Conservation (phyloP, 345 rosid species). For the Populus simonii region DNA sequence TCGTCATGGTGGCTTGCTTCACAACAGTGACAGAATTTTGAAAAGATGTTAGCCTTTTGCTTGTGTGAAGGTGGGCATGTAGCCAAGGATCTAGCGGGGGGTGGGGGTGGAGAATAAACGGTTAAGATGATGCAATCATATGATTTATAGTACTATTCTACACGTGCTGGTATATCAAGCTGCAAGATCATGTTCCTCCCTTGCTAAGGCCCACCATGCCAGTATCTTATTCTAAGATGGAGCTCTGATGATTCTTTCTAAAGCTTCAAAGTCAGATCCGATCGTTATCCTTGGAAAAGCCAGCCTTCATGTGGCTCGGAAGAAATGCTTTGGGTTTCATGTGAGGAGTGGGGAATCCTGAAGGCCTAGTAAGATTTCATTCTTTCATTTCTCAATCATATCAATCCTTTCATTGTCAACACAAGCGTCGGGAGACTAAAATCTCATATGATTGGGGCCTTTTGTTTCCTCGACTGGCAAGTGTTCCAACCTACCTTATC, state of each 20-base stretch:
- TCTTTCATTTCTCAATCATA: conserved; percentile 27
- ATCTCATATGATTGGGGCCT: conserved; percentile 24
- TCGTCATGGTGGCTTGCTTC: background rate
- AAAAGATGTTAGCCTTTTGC: background rate
- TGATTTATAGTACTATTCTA: background rate
- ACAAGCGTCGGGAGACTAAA: conserved; percentile 53
- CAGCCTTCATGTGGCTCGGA: background rate
- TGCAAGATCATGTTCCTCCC: background rate
- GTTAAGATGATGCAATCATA: background rate
- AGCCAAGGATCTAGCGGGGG: background rate
- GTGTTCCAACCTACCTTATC: conserved; percentile 6
- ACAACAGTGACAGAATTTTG: background rate
- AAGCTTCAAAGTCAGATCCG: background rate
- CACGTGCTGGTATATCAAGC: background rate
- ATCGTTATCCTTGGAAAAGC: background rate
- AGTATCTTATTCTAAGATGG: conserved; percentile 10
- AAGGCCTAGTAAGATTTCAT: background rate
- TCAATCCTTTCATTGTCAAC: conserved; percentile 28
- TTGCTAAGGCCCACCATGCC: background rate
- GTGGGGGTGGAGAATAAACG: background rate
- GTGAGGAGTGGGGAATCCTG: conserved; percentile 8
- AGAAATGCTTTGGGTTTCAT: conserved; percentile 7
- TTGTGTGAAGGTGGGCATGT: background rate
- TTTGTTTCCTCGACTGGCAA: background rate
- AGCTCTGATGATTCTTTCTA: background rate